Conservation (phyloP, 1,139 yeast species). For the Groenewaldozyma auringiensis region DNA sequence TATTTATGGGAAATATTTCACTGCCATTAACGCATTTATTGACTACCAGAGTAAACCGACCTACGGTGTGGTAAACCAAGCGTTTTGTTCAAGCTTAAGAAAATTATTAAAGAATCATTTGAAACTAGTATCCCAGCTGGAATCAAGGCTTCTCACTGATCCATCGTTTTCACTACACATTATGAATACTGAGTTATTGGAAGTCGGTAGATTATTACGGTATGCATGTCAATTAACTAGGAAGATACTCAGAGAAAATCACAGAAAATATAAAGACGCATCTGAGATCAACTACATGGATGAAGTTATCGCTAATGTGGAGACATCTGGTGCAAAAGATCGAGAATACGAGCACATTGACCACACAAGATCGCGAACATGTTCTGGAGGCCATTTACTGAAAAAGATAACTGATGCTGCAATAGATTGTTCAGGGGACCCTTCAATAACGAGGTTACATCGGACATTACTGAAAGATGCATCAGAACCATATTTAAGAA, state of each 20-base stretch:
- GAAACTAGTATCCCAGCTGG: conserved; percentile 44
- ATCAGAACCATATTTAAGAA: conserved; percentile 54
- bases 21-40: conserved; percentile 47
- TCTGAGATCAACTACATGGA: conserved; percentile 24
- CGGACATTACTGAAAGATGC: conserved; percentile 48
- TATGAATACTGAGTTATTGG: conserved; percentile 38
- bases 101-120: conserved; percentile 45
- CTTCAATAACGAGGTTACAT: conserved; percentile 46
- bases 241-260: conserved; percentile 36
- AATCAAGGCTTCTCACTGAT: conserved; percentile 44
- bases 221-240: conserved; percentile 53
- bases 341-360: conserved; percentile 19
- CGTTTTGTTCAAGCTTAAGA: conserved; percentile 56
- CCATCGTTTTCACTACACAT: conserved; percentile 41
- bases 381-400: conserved; percentile 33
- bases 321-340: conserved; percentile 13
- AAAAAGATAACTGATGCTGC: conserved; percentile 54
- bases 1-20: conserved; percentile 55
- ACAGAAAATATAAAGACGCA: conserved; percentile 21
- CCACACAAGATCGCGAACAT: conserved; percentile 19
- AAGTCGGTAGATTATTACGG: conserved; percentile 37
- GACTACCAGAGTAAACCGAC: conserved; percentile 46
- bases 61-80: conserved; percentile 70
- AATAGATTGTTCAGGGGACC: conserved; percentile 58
- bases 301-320: conserved; percentile 26